Percentiles rank a stretch among this genome's conserved stretches.
Conservation (phyloP, 2,329 filamentous ascomycete species). For the Drechslerella stenobrocha region DNA sequence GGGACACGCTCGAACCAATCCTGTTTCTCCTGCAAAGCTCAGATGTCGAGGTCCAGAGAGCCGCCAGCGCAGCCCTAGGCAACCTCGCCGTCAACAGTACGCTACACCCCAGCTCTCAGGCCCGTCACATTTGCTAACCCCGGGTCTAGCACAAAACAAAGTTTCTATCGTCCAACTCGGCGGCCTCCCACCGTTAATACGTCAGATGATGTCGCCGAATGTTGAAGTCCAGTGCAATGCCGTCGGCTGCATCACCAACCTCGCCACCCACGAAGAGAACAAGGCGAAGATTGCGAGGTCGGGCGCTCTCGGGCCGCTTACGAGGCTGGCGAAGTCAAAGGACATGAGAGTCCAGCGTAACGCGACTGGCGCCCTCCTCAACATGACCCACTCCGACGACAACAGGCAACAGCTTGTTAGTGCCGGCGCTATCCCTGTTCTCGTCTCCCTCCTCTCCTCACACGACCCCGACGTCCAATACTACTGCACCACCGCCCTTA, state of each 20-base stretch:
- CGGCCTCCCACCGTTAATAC: conserved; percentile 85
- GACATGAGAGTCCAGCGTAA: conserved; percentile 99
- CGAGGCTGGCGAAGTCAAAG: conserved; percentile 89
- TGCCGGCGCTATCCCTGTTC: conserved; percentile 93
- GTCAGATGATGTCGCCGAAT: conserved; percentile 96
- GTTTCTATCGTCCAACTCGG: conserved; percentile 91
- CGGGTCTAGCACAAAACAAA: conserved; percentile 88
- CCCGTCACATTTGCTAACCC: conserved; percentile 48
- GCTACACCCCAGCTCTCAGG: conserved; percentile 53
- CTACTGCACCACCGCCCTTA: conserved; percentile 97
- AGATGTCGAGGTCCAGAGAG: conserved; percentile 95
- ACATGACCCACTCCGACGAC: conserved; percentile 99
- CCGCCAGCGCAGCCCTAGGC: conserved; percentile 90
- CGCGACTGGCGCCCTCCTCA: conserved; percentile 90
- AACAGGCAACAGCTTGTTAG: conserved; percentile 97
- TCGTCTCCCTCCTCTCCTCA: conserved; percentile 91
- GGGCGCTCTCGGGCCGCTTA: conserved; percentile 86
- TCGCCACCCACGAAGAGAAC: conserved; percentile 98
- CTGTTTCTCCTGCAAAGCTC: conserved; percentile 90
- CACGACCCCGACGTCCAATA: conserved; percentile 97
- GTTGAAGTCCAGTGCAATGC: conserved; percentile 99
- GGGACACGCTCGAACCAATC: conserved; percentile 92
- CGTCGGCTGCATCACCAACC: conserved; percentile 96
- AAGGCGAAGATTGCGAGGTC: conserved; percentile 98
- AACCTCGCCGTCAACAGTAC: conserved; percentile 96